These are phyloP conservation scores for Lachnellula subtilissima DNA, from an alignment of 2,329 filamentous ascomycete species.

Conservation along the genomic window DNA sequence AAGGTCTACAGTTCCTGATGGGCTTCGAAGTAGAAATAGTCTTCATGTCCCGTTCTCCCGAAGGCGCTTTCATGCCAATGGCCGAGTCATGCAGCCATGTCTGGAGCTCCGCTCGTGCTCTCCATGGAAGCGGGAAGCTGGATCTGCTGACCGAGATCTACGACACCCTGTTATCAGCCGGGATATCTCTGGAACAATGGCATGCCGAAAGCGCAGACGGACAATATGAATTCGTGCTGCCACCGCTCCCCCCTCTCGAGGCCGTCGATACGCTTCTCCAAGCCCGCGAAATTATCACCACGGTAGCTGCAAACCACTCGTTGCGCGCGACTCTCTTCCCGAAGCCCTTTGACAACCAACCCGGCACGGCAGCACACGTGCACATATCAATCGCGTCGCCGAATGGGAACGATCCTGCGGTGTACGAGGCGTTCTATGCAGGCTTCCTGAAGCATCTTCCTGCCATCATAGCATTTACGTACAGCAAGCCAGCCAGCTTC, in stretches of 20 bases:
- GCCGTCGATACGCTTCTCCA: conserved; percentile 70
- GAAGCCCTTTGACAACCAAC: conserved; percentile 53
- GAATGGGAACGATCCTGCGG: conserved; percentile 28
- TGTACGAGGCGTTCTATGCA: conserved; percentile 65
- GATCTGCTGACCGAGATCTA: conserved; percentile 63
- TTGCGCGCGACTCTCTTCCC: conserved; percentile 70
- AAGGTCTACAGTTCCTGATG: conserved; percentile 56
- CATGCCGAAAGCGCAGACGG: conserved; percentile 70
- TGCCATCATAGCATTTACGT: conserved; percentile 63
- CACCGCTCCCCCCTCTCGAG: conserved; percentile 55
- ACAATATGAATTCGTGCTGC: conserved; percentile 74
- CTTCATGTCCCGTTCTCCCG: conserved; percentile 47
- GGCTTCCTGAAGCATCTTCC: conserved; percentile 63
- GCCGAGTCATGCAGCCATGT: conserved; percentile 61
- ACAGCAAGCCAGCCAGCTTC: conserved; percentile 64
- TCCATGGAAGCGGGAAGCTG: conserved; percentile 53
- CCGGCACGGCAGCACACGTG: conserved; percentile 63
- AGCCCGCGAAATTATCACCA: conserved; percentile 63
- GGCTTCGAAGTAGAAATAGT: conserved; percentile 83
- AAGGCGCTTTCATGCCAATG: conserved; percentile 32
- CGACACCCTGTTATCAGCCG: conserved; percentile 52
- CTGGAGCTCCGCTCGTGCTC: conserved; percentile 62
- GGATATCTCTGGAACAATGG: conserved; percentile 65
- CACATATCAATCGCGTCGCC: conserved; percentile 60
- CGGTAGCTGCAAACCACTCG: conserved; percentile 56